These are phyloP conservation scores for Tetrastigma voinierianum DNA, from an alignment of 164 flowering plant genomes.

Conservation along the genomic window DNA sequence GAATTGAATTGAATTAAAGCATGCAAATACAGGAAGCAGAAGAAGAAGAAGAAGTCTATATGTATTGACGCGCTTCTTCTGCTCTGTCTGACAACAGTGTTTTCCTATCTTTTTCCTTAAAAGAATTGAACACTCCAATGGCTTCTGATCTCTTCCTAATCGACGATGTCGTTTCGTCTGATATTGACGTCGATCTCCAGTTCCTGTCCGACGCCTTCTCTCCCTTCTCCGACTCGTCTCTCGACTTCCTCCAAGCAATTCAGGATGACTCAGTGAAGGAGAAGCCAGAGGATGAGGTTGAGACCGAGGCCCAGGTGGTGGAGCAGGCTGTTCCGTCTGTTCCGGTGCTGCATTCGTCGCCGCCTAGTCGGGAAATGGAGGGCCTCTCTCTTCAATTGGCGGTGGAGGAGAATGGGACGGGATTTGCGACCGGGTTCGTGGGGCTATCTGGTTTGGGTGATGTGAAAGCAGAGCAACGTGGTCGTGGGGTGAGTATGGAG, in stretches of 20 bases:
- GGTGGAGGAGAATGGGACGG: constrained; percentile 3
- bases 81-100: background rate
- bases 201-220: constrained; percentile 45
- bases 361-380: constrained; percentile 50
- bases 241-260: constrained; percentile 23
- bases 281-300: constrained; percentile 21
- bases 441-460: constrained; percentile 19
- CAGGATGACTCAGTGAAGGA: constrained; percentile 14
- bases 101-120: background rate
- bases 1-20: background rate
- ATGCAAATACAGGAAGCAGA: too few species aligned
- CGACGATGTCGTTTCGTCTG: constrained; percentile 30
- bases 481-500: constrained; percentile 24
- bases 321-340: too few species aligned
- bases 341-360: constrained; percentile 37
- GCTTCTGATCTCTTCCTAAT: constrained; percentile 48
- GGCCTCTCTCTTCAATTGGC: constrained; percentile 33
- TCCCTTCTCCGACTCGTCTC: constrained; percentile 35
- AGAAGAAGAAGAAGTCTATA: too few species aligned
- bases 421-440: constrained; percentile 18
- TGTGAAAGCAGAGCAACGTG: constrained; percentile 42
- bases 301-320: too few species aligned
- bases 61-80: background rate
- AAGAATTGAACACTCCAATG: constrained; percentile 28
- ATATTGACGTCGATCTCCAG: constrained; percentile 16